Evolutionary conservation across 371 early-diverging fungal species (phyloP).

Genomic region (Mortierella polycephala): DNA sequence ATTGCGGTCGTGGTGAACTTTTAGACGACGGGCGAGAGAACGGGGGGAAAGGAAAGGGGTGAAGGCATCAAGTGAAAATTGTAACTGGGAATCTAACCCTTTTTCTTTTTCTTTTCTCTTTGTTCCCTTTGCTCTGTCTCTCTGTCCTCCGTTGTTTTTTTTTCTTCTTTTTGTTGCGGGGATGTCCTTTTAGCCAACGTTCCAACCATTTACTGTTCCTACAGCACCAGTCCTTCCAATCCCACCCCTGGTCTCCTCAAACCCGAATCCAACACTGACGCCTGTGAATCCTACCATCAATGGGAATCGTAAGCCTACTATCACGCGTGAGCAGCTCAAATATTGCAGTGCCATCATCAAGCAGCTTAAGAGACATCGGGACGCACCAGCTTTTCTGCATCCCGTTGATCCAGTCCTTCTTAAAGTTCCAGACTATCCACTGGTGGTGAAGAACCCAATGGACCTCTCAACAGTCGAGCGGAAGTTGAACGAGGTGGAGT

Average conservation of each 20-base stretch:
- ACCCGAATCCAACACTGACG: neutral
- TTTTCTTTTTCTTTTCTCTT: conserved; percentile 4
- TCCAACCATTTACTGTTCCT: neutral
- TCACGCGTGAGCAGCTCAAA: conserved; percentile 85
- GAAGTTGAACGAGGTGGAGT: conserved; percentile 81
- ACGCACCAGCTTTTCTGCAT: conserved; percentile 84
- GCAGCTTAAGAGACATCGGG: conserved; percentile 77
- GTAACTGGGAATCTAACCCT: conserved; percentile 19
- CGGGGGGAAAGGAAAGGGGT: neutral
- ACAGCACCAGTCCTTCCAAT: neutral
- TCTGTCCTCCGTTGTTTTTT: neutral
- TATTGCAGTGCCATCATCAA: conserved; percentile 81
- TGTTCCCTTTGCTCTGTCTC: neutral
- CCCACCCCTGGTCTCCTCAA: neutral
- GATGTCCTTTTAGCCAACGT: neutral
- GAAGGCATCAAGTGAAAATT: conserved; percentile 3
- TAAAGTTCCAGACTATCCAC: conserved; percentile 94
- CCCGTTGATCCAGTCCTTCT: conserved; percentile 96
- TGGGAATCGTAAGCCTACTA: conserved; percentile 56
- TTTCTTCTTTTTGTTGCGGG: too few relatives aligned
- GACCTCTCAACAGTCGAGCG: conserved; percentile 94
- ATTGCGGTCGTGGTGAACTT: too few relatives aligned
- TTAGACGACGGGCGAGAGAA: neutral
- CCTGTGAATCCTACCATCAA: conserved; percentile 14
- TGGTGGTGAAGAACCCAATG: conserved; percentile 96